Evolutionary conservation across 306 rosid genomes (phyloP), one percentile per base, ranked within the genome.

Genomic region (Dryas drummondii): DNA sequence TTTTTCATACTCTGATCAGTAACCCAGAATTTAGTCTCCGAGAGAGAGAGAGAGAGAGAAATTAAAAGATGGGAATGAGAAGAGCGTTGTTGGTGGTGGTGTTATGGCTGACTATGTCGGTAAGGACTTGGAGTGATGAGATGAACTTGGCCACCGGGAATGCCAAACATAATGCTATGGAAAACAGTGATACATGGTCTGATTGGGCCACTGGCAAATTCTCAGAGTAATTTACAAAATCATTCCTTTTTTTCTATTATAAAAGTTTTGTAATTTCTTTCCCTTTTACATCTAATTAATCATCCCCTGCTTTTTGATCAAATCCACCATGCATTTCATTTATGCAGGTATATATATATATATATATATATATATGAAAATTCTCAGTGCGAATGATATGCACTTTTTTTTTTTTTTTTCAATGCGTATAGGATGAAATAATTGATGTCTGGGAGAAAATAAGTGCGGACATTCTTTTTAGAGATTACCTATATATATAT

Each of bases 181-280:
- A 77, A 48, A 71, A 40, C 2, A 17, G 82, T 0, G 66, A 47
- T 0, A 76, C 89, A 27, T 74, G 73, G 77, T 58, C 82, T 41
- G 10, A 71, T 32, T 72, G 88, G 89, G 70, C 66, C 52, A n/a
- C 5, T 3, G 48, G 57, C 41, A 76, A 80, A 16, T 37, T 84
- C 70, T 12, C 86, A 16, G 68, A 76, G 97, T 89, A 89, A 73
- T 70, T n/a, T 11, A 26, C 66, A 10, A 17, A 3, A 9, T 44
- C 9, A 0, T 3, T n/a, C 16, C 66, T 46, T 4, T n/a, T 50
- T 64, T 26, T 62, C 26, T 4, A 11, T 17, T 46, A 0, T 32
- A 32, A 32, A 32, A 1, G 37, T 40, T 12, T 22, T 63, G 22
- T 15, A 41, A 11, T 9, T 60, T 40, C 42, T 6, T 13, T 61